Evolutionary conservation across 306 rosid genomes (phyloP).

Genomic region (Fragaria iinumae): DNA sequence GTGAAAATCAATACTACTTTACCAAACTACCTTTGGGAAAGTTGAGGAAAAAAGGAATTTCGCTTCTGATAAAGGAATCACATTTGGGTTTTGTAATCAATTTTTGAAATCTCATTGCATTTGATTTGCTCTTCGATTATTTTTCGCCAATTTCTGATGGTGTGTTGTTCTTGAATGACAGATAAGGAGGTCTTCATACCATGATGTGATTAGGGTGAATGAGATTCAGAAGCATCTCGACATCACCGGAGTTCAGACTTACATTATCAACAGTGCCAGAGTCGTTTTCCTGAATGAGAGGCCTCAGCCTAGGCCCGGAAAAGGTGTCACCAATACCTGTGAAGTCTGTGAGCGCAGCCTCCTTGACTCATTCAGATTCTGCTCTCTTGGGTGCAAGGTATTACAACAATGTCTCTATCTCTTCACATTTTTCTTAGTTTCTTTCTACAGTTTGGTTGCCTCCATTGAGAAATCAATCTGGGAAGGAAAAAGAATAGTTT

Average conservation of each 20-base stretch:
- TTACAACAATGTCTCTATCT: constrained; percentile 7
- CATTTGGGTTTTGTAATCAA: neutral
- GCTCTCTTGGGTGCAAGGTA: constrained; percentile 99
- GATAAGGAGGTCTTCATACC: constrained; percentile 97
- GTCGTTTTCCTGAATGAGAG: constrained; percentile 94
- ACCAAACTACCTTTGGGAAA: neutral
- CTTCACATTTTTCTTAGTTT: neutral
- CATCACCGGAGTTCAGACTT: constrained; percentile 90
- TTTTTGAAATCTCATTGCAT: neutral
- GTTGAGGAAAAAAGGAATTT: neutral
- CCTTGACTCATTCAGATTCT: constrained; percentile 86
- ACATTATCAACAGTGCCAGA: constrained; percentile 95
- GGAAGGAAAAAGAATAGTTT: neutral
- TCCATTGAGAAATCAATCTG: neutral
- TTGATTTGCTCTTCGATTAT: neutral
- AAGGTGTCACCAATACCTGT: constrained; percentile 96
- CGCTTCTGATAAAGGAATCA: neutral
- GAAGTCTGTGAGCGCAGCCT: constrained; percentile 99
- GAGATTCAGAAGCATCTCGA: constrained; percentile 97
- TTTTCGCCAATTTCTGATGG: neutral
- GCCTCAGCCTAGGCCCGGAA: constrained; percentile 99
- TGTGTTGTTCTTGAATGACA: constrained; percentile 25
- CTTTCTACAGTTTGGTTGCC: constrained; percentile 10
- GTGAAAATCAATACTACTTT: neutral
- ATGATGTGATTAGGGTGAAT: constrained; percentile 84